Base-by-base conservation (phyloP, 805 yeast species). In the Debaryomyces tyrocola region DNA sequence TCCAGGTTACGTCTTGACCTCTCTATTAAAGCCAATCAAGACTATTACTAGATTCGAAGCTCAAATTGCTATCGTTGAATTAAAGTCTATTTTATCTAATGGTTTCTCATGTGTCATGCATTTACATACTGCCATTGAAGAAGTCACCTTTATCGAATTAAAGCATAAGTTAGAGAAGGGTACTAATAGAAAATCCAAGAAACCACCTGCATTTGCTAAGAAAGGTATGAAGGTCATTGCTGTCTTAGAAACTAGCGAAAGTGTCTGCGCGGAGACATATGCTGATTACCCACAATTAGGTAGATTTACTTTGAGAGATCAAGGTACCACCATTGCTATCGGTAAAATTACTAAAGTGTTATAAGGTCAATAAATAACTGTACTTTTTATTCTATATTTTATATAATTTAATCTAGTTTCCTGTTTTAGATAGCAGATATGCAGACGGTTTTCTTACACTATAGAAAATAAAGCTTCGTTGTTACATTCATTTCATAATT, bases 91-190 rank as follows among this genome's bases (percentile, higher is more conserved):
- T 62, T 77, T 94, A 62, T 88, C 99, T 4, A 84, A 95, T 43
- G 99, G 99, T 47, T 94, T 84, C 77, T 84, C 97, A 11, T 94
- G 98, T 80, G 97, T 94, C 46, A 92, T 94, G 97, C 99, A 94
- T 64, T 86, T 94, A 58, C 99, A 94, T 75, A 90, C 98, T 42
- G 98, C 98, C 46, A 90, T 92, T 57, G 98, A 94, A 73, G 99
- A 94, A 71, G 96, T 94, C 44, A 78, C 79, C 20, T 82, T 94
- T 64, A 77, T 84, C 43, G 83, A 84, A 60, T 79, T 94, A 67
- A 77, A 90, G 64, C 98, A 94, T 75, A 90, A 92, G 73, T 77
- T 94, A 60, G 96, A 94, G 70, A 92, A 88, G 77, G 97, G 97
- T 53, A 90, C 98, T 47, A 92, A 92, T 80, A 86, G 97, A 76